Base-by-base conservation (phyloP, 768 basidiomycete species). In the Amanita rubescens region DNA sequence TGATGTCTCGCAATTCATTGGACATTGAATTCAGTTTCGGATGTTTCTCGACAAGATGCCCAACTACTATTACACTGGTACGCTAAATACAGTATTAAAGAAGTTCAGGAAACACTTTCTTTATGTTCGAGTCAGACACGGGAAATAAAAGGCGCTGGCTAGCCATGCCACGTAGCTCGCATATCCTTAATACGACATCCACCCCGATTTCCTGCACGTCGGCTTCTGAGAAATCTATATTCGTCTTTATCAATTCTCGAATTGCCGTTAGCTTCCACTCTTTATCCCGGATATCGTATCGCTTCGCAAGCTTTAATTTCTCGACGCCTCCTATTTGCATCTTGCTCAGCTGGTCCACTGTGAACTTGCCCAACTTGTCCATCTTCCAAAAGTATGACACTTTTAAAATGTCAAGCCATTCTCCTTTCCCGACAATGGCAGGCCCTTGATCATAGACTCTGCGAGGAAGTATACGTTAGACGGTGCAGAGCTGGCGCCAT, bases 231-330 rank as follows among this genome's bases (percentile, higher is more conserved):
- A 69, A 56, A 2, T 61, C 56, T 33, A 61, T 59, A 9, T 56
- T 49, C 12, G 65, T 60, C 43, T 41, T 56, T 1, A 62, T 62
- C 25, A 71, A 56, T 8, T 62, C 60, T 11, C 47, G 57, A 48
- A 70, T 59, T 19, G 67, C 69, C 10, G 59, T 51, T 17, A 70
- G 38, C 6, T 71, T 57, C 71, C 75, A 75, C 3, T 51, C 34
- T 10, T 60, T 50, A 8, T 37, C 4, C 19, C 5, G n/a, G 30
- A 53, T 53, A 34, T 14, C 10, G 25, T 53, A 45, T 25, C 43
- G 34, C 20, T 38, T 43, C 20, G 43, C 51, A n/a, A 53, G 14
- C 20, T 34, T 41, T 42, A 53, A 42, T 34, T 53, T 53, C 43
- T 25, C 32, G 32, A 53, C 20, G 6, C 24, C 17, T 35, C 45